Evolutionary conservation across 108 stramenopile species (phyloP).

Genomic region (Fragilariopsis cylindrus): DNA sequence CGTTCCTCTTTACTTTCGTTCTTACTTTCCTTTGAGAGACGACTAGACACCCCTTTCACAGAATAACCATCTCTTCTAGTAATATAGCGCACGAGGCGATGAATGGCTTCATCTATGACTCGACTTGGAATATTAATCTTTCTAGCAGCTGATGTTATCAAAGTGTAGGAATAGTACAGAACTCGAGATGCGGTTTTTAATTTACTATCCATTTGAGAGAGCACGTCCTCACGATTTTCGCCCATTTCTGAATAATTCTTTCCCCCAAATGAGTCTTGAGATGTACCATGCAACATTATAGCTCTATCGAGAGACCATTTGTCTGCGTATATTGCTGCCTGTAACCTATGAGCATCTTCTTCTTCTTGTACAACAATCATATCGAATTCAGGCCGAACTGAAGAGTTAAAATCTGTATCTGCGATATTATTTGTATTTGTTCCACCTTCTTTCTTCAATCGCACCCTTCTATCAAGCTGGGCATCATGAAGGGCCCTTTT

Average conservation of each 20-base stretch:
- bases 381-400: constrained; percentile 46
- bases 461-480: constrained; percentile 33
- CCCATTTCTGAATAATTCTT: constrained; percentile 4
- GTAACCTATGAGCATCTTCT: constrained; percentile 33
- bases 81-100: constrained; percentile 41
- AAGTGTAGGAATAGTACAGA: constrained; percentile 49
- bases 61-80: constrained; percentile 42
- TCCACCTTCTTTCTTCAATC: constrained; percentile 17
- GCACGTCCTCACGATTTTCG: constrained; percentile 39
- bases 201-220: constrained; percentile 27
- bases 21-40: constrained; percentile 15
- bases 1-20: constrained; percentile 12
- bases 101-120: constrained; percentile 36
- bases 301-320: constrained; percentile 67
- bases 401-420: not conserved
- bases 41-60: constrained; percentile 50
- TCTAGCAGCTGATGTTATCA: constrained; percentile 30
- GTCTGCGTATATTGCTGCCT: constrained; percentile 41
- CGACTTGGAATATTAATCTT: constrained; percentile 39
- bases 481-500: constrained; percentile 37
- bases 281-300: constrained; percentile 41
- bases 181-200: constrained; percentile 45
- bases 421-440: not conserved
- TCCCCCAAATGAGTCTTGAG: not conserved
- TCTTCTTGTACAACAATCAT: constrained; percentile 48